Evolutionary conservation across 2,329 filamentous ascomycete species (phyloP).

Genomic region (Talaromyces sp.): DNA sequence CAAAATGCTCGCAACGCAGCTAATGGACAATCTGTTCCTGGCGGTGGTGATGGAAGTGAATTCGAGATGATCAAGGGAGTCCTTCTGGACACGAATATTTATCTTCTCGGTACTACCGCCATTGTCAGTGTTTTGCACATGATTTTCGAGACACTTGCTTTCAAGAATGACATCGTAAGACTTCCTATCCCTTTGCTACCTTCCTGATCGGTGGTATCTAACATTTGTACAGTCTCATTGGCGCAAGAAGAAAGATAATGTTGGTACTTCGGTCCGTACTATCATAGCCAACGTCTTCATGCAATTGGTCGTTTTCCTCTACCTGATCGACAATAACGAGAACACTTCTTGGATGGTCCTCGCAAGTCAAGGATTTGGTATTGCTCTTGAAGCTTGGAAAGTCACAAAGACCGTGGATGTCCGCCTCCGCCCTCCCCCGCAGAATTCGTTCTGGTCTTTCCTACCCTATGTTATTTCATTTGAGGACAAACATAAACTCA

Average conservation of each 20-base stretch:
- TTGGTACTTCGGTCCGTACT: constrained; percentile 91
- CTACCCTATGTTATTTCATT: constrained; percentile 78
- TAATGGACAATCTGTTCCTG: constrained; percentile 63
- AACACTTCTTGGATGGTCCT: constrained; percentile 99
- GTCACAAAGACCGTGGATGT: constrained; percentile 93
- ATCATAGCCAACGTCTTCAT: constrained; percentile 98
- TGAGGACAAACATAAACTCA: constrained; percentile 95
- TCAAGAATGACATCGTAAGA: constrained; percentile 82
- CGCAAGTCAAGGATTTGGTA: constrained; percentile 82
- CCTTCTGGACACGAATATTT: constrained; percentile 87
- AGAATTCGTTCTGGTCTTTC: constrained; percentile 65
- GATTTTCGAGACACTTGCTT: constrained; percentile 91
- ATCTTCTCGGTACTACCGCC: constrained; percentile 77
- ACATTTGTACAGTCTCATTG: constrained; percentile 62
- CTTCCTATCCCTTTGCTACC: neutral
- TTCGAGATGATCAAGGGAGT: constrained; percentile 98
- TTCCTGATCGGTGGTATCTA: constrained; percentile 2
- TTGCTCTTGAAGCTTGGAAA: constrained; percentile 81
- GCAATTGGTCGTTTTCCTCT: constrained; percentile 93
- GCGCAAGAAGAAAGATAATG: constrained; percentile 99
- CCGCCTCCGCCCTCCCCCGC: constrained; percentile 63
- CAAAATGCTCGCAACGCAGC: constrained; percentile 74
- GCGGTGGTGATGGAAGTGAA: constrained; percentile 82
- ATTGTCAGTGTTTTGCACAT: constrained; percentile 85
- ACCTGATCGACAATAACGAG: constrained; percentile 93